Percentiles rank a stretch among this genome's conserved stretches.
phyloP scores from a whole-genome alignment of 2,329 filamentous ascomycete genomes.

The Apiospora koreana region DNA sequence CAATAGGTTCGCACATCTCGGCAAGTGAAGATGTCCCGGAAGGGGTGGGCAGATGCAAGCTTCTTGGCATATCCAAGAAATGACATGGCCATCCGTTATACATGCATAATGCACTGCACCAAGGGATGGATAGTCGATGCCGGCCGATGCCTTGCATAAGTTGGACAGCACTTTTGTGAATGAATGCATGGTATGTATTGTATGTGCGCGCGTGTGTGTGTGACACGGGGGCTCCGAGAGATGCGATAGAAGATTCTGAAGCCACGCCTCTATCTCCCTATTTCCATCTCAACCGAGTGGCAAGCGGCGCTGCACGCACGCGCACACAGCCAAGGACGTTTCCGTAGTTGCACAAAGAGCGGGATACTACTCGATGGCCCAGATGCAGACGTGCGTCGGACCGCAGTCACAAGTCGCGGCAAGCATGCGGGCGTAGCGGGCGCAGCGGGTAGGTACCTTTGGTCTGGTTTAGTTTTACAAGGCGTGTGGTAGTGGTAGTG shows the following conservation, averaged over 20 bases:
- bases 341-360: slow-evolving; percentile 7
- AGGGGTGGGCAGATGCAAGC: background rate
- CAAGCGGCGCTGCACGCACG: background rate
- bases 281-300: background rate
- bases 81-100: background rate
- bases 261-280: background rate
- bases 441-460: slow-evolving; percentile 5
- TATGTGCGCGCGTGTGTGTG: background rate
- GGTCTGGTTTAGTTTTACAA: background rate
- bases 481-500: too few species aligned
- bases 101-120: background rate
- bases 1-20: background rate
- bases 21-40: background rate
- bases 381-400: slow-evolving; percentile 8
- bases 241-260: background rate
- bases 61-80: background rate
- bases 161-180: background rate
- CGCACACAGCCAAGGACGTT: background rate
- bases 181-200: too few species aligned
- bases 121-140: background rate
- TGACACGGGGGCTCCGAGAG: background rate
- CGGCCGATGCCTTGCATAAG: background rate
- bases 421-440: slow-evolving; percentile 1
- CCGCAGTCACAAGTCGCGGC: slow-evolving; percentile 12
- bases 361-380: slow-evolving; percentile 8